phyloP scores from a whole-genome alignment of 768 basidiomycete species.

The Mycena maculata region DNA sequence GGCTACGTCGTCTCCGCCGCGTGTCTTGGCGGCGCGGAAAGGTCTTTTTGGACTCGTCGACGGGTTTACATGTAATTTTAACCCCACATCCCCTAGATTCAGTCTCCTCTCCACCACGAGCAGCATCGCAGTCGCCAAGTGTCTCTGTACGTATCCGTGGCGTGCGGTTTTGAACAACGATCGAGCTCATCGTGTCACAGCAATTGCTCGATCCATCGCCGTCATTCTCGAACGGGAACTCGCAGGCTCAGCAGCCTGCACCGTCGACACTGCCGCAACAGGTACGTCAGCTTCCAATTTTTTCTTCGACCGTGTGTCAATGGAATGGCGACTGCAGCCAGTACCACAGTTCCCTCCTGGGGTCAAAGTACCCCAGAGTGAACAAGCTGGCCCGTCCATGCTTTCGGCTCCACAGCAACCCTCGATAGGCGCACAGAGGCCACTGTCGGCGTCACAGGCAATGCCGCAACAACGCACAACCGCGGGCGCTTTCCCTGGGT shows the following conservation, averaged over 20 bases:
- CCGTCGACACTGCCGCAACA: conserved; percentile 59
- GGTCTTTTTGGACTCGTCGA: conserved; percentile 49
- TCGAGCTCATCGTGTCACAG: conserved; percentile 42
- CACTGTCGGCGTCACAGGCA: conserved; percentile 65
- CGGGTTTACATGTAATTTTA: conserved; percentile 39
- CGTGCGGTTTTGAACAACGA: neutral
- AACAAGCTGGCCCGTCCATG: conserved; percentile 48
- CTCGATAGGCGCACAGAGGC: conserved; percentile 59
- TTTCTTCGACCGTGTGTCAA: conserved; percentile 44
- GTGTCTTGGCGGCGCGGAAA: conserved; percentile 54
- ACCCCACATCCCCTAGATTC: conserved; percentile 51
- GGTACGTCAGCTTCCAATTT: conserved; percentile 45
- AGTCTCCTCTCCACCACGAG: conserved; percentile 56
- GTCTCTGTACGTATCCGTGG: conserved; percentile 51
- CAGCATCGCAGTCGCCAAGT: conserved; percentile 55
- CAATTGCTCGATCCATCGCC: conserved; percentile 49
- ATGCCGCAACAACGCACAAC: conserved; percentile 54
- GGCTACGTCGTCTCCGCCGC: conserved; percentile 72
- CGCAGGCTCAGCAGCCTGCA: conserved; percentile 48
- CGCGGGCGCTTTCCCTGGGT: conserved; percentile 77
- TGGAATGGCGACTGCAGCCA: neutral
- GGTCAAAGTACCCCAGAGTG: conserved; percentile 65
- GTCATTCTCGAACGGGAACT: conserved; percentile 41
- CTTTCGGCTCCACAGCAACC: conserved; percentile 44
- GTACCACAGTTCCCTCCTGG: conserved; percentile 75